phyloP scores from a whole-genome alignment of 495 filamentous ascomycete species.

The Gamarada debralockiae region DNA sequence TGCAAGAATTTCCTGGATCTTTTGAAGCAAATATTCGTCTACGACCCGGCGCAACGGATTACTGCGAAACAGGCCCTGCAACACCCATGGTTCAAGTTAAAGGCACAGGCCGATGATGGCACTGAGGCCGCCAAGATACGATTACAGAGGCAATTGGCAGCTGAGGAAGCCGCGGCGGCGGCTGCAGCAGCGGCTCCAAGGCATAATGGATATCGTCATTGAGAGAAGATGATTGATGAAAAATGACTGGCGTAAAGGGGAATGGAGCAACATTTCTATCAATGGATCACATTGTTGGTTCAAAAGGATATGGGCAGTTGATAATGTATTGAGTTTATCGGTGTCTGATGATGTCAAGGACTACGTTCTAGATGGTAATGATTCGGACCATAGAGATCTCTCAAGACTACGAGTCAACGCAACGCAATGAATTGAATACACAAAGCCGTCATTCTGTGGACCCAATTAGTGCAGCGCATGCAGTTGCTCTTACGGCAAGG shows the following conservation, averaged over 20 bases:
- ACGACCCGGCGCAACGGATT: constrained; percentile 86
- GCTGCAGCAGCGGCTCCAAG: constrained; percentile 1
- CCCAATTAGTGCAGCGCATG: no score
- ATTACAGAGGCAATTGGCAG: constrained; percentile 41
- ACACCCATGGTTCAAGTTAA: constrained; percentile 93
- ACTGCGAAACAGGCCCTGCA: constrained; percentile 88
- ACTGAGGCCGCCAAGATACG: constrained; percentile 84
- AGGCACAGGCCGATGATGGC: constrained; percentile 76
- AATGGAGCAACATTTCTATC: constrained; percentile 12
- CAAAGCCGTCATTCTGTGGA: no score
- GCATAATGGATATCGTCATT: constrained; percentile 19
- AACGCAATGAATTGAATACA: no score
- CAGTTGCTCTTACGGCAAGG: no score
- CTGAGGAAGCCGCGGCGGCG: constrained; percentile 12
- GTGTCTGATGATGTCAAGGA: not conserved
- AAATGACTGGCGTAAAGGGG: constrained; percentile 24
- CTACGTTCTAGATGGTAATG: not conserved
- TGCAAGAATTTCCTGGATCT: constrained; percentile 85
- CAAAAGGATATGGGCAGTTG: constrained; percentile 12
- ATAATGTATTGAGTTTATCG: constrained; percentile 16
- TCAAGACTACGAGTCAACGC: not conserved
- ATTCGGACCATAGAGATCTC: not conserved
- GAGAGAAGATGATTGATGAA: constrained; percentile 18
- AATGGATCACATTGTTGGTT: constrained; percentile 23
- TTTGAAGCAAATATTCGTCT: constrained; percentile 86